These are phyloP conservation scores for Dendrobium nobile DNA, from an alignment of 106 monocot genomes.

Conservation along the genomic window DNA sequence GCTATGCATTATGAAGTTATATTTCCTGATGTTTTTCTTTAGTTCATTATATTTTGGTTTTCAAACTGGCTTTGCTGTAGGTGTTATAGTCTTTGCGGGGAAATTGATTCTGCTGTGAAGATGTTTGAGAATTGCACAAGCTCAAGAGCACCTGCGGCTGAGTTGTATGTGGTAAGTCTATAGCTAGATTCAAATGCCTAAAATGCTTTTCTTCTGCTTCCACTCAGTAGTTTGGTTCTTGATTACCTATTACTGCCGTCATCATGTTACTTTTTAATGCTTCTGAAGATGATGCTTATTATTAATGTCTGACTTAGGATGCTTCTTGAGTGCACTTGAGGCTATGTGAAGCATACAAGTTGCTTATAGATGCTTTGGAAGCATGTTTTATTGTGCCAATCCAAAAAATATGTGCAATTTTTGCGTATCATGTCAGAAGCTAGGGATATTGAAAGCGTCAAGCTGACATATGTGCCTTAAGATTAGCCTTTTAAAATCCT, in stretches of 20 bases:
- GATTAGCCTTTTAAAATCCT: neutral
- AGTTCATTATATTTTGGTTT: constrained; percentile 1
- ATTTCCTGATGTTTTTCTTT: neutral
- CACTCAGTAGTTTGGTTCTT: neutral
- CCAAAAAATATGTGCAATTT: neutral
- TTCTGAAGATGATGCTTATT: neutral
- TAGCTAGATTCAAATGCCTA: neutral
- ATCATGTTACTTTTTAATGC: neutral
- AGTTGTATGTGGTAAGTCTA: constrained; percentile 56
- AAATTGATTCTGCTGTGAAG: constrained; percentile 60
- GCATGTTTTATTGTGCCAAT: neutral
- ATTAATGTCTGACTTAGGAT: neutral
- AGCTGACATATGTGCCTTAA: neutral
- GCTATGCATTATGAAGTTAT: neutral
- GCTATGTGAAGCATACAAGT: neutral
- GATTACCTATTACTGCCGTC: neutral
- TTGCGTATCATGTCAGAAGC: neutral
- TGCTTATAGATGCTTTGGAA: neutral
- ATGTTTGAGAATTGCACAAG: constrained; percentile 58
- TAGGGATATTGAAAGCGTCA: neutral
- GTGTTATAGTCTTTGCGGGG: constrained; percentile 60
- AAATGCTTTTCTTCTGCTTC: neutral
- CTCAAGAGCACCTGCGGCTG: constrained; percentile 39
- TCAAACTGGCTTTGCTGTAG: constrained; percentile 10
- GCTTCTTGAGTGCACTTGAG: neutral